These are phyloP conservation scores for Talaromyces sp. DNA, from an alignment of 2,329 filamentous ascomycete genomes.

Conservation along the genomic window DNA sequence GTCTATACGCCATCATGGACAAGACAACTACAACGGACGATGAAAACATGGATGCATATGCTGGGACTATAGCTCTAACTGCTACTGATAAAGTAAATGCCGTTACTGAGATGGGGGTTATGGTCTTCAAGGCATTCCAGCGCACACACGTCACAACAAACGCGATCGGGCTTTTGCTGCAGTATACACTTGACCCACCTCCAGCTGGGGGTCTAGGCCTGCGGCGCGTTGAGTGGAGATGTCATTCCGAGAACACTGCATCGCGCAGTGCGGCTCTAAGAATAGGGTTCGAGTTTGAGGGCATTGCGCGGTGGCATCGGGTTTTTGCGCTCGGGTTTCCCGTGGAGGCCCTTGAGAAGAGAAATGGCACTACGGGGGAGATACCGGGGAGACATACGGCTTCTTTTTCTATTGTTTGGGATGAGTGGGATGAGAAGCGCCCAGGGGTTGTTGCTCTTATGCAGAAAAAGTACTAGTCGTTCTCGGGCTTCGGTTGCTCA, in stretches of 20 bases:
- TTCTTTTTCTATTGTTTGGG: conserved; percentile 12
- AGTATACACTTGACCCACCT: conserved; percentile 29
- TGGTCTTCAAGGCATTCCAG: conserved; percentile 8
- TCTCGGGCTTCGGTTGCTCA: too few relatives aligned
- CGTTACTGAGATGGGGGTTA: conserved; percentile 12
- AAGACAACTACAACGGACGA: not conserved
- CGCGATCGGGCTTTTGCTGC: conserved; percentile 38
- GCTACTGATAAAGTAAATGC: conserved; percentile 7
- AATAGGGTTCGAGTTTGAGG: conserved; percentile 39
- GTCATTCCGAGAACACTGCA: conserved; percentile 12
- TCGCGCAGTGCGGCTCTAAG: conserved; percentile 34
- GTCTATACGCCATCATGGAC: conserved; percentile 13
- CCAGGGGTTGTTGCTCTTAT: conserved; percentile 10
- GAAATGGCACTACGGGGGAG: conserved; percentile 12
- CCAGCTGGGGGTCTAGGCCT: conserved; percentile 27
- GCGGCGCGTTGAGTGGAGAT: conserved; percentile 37
- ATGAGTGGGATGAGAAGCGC: conserved; percentile 15
- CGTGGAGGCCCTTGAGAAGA: conserved; percentile 10
- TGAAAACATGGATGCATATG: not conserved
- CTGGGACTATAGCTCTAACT: conserved; percentile 4
- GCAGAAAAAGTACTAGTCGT: conserved; percentile 2
- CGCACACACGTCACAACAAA: conserved; percentile 14
- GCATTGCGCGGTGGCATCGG: conserved; percentile 34
- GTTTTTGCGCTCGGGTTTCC: not conserved
- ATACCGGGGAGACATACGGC: conserved; percentile 16